A percentile compares a stretch with the other conserved stretches of the same genome.
These are phyloP conservation scores for Plicaturopsis crispa DNA, from an alignment of 768 basidiomycete species.

Conservation along the genomic window DNA sequence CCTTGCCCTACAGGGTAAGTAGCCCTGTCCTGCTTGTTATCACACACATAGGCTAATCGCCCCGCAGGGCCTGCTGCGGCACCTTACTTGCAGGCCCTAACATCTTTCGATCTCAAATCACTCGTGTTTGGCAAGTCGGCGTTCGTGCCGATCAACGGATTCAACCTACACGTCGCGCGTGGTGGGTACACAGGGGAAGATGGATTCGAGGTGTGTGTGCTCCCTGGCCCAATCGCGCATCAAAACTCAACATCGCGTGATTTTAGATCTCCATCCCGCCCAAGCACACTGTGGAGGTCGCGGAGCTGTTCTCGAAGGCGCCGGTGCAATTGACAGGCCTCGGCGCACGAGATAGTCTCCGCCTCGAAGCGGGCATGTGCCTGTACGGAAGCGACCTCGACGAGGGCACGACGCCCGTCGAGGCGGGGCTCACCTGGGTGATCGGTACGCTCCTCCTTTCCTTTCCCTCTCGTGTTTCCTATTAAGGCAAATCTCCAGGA, in stretches of 20 bases:
- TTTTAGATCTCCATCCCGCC: slow-evolving; percentile 84
- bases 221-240: slow-evolving; percentile 1
- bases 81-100: slow-evolving; percentile 68
- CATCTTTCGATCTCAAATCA: slow-evolving; percentile 61
- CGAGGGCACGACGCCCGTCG: slow-evolving; percentile 79
- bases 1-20: slow-evolving; percentile 80
- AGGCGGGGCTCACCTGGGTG: slow-evolving; percentile 90
- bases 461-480: background rate
- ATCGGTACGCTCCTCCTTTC: slow-evolving; percentile 52
- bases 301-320: slow-evolving; percentile 50
- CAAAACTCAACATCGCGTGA: slow-evolving; percentile 1
- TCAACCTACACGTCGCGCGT: slow-evolving; percentile 73
- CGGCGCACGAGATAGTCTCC: slow-evolving; percentile 88
- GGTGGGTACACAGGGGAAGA: slow-evolving; percentile 99
- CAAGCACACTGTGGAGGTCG: slow-evolving; percentile 62
- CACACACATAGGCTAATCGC: background rate
- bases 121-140: slow-evolving; percentile 84
- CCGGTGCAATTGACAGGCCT: slow-evolving; percentile 81
- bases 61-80: slow-evolving; percentile 72
- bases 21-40: background rate
- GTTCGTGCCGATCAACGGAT: slow-evolving; percentile 67
- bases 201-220: slow-evolving; percentile 75
- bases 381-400: slow-evolving; percentile 92
- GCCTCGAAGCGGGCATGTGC: slow-evolving; percentile 95
- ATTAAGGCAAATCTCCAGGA: slow-evolving; percentile 30